Evolutionary conservation across 2,329 filamentous ascomycete genomes (phyloP).

Genomic region (Fusarium subtropicale): DNA sequence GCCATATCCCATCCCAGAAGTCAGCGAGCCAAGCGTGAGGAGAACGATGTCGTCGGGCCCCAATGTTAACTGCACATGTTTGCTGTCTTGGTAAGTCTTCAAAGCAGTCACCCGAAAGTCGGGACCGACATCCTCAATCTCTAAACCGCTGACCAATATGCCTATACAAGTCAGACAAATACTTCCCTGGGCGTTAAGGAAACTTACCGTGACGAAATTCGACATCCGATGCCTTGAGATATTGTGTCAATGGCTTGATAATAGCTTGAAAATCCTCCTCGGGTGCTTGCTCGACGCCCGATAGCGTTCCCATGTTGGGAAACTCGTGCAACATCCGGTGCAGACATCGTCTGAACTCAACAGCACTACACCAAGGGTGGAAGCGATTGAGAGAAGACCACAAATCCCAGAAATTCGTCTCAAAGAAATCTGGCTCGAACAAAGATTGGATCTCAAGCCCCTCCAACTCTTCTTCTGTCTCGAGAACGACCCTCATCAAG

Average conservation of each 20-base stretch:
- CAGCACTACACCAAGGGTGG: constrained; percentile 47
- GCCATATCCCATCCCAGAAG: constrained; percentile 46
- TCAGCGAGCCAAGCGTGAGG: constrained; percentile 43
- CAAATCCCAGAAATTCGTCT: constrained; percentile 47
- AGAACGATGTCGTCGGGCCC: constrained; percentile 36
- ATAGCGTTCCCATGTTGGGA: constrained; percentile 45
- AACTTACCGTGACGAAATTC: constrained; percentile 45
- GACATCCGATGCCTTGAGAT: constrained; percentile 46
- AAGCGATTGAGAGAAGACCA: constrained; percentile 47
- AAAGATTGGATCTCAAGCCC: constrained; percentile 46
- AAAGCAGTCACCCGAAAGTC: constrained; percentile 39
- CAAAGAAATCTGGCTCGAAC: constrained; percentile 45
- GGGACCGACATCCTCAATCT: constrained; percentile 36
- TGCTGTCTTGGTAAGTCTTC: constrained; percentile 38
- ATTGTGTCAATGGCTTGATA: constrained; percentile 44
- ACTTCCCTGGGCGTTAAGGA: background rate
- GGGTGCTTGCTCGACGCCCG: constrained; percentile 43
- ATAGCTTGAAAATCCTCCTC: constrained; percentile 47
- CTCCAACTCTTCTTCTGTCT: constrained; percentile 44
- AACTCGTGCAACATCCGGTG: constrained; percentile 47
- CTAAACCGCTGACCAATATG: constrained; percentile 44
- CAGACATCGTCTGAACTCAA: constrained; percentile 45
- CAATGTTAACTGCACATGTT: constrained; percentile 22
- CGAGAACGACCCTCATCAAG: constrained; percentile 46
- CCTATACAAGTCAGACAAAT: constrained; percentile 33